These are phyloP conservation scores for Leptographium lundbergii DNA, from an alignment of 2,329 filamentous ascomycete genomes.

Conservation along the genomic window DNA sequence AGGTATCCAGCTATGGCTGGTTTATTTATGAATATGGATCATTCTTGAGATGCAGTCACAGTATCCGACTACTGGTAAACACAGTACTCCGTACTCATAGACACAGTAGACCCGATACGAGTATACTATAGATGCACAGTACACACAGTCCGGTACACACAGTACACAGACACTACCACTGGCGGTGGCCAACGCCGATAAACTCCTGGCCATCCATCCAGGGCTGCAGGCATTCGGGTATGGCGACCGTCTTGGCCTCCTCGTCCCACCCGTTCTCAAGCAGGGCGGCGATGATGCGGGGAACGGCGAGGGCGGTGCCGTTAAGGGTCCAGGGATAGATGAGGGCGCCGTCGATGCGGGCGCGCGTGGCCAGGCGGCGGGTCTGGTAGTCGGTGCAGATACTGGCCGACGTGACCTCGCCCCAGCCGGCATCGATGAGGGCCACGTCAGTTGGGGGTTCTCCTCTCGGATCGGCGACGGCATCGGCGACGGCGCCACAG, in stretches of 20 bases:
- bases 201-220: slow-evolving; percentile 71
- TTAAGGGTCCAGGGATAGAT: slow-evolving; percentile 84
- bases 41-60: no score
- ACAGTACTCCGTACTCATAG: no score
- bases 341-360: slow-evolving; percentile 42
- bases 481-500: slow-evolving; percentile 20
- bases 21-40: no score
- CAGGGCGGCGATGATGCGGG: slow-evolving; percentile 76
- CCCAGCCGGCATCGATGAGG: slow-evolving; percentile 58
- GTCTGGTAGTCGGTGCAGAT: slow-evolving; percentile 94
- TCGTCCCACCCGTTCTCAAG: slow-evolving; percentile 87
- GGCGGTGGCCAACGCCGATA: slow-evolving; percentile 31
- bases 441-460: not conserved
- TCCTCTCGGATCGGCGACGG: not conserved
- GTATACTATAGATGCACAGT: no score
- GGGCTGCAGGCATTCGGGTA: slow-evolving; percentile 67
- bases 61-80: no score
- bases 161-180: not conserved
- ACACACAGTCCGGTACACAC: not conserved
- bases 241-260: slow-evolving; percentile 46
- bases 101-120: no score
- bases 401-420: slow-evolving; percentile 82
- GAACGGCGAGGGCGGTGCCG: slow-evolving; percentile 85
- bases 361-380: slow-evolving; percentile 64
- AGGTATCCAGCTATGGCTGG: no score